Evolutionary conservation across 73 alveolate genomes (phyloP).

Genomic region (Uronychia binucleata): DNA sequence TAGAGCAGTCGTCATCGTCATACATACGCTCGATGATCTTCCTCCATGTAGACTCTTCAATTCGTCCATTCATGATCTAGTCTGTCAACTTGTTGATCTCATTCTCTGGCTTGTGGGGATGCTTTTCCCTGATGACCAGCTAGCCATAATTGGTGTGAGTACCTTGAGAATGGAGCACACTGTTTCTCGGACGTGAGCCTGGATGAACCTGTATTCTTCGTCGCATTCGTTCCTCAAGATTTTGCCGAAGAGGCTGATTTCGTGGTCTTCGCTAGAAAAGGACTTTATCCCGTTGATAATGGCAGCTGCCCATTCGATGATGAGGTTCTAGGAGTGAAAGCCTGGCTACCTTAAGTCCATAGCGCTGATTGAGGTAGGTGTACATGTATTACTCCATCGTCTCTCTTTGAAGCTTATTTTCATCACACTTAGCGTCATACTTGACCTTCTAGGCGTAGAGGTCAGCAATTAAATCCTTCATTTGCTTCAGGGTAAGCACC

Average conservation of each 20-base stretch:
- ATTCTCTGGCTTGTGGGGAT: constrained; percentile 63
- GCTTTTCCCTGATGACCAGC: constrained; percentile 62
- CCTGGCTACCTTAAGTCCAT: constrained; percentile 46
- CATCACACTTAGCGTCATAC: constrained; percentile 73
- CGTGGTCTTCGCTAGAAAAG: constrained; percentile 87
- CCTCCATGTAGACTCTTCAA: constrained; percentile 66
- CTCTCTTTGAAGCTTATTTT: constrained; percentile 68
- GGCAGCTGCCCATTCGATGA: constrained; percentile 83
- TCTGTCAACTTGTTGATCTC: constrained; percentile 59
- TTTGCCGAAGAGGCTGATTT: constrained; percentile 93
- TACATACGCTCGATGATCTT: constrained; percentile 57
- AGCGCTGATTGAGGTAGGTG: constrained; percentile 74
- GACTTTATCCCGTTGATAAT: constrained; percentile 79
- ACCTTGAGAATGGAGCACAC: constrained; percentile 11
- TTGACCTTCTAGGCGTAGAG: constrained; percentile 64
- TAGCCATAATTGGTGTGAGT: constrained; percentile 48
- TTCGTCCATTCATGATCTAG: constrained; percentile 43
- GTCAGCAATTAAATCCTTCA: constrained; percentile 69
- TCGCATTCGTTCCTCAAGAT: constrained; percentile 97
- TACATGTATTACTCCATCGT: constrained; percentile 84
- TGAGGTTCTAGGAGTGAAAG: constrained; percentile 35
- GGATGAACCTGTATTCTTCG: constrained; percentile 89
- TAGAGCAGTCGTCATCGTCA: constrained; percentile 47
- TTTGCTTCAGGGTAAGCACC: constrained; percentile 63
- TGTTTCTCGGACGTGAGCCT: constrained; percentile 29